Percentiles rank a stretch among this genome's conserved stretches.
These are phyloP conservation scores for Inga leiocalycina DNA, from an alignment of 306 rosid species.

Conservation along the genomic window DNA sequence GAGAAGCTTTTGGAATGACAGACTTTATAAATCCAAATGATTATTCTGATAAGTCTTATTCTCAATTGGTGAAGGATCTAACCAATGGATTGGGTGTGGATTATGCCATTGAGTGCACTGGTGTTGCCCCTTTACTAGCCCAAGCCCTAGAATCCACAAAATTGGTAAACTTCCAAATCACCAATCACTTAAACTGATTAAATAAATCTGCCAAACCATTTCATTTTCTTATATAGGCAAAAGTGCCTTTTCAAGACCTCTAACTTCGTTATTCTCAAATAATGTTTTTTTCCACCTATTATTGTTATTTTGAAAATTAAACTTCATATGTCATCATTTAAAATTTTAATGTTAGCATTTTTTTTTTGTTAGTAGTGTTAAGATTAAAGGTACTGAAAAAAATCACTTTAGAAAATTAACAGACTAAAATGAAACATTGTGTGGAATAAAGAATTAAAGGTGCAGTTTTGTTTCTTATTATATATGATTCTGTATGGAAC, in stretches of 20 bases:
- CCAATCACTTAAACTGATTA: neutral
- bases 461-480: no score
- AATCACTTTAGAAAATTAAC: no score
- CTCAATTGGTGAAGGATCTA: slow-evolving; percentile 41
- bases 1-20: slow-evolving; percentile 45
- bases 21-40: slow-evolving; percentile 47
- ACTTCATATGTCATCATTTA: no score
- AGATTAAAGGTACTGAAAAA: no score
- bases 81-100: slow-evolving; percentile 62
- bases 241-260: no score
- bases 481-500: neutral
- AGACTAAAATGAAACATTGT: no score
- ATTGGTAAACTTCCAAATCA: slow-evolving; percentile 34
- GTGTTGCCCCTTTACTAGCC: slow-evolving; percentile 35
- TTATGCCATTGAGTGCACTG: slow-evolving; percentile 58
- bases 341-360: no score
- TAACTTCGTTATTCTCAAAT: no score
- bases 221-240: neutral
- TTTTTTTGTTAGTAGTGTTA: no score
- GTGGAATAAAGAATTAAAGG: no score
- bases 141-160: slow-evolving; percentile 54
- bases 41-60: slow-evolving; percentile 30
- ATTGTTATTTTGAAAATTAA: no score
- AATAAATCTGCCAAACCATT: neutral
- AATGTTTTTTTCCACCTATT: no score